Evolutionary conservation across 2,329 filamentous ascomycete species (phyloP), one percentile per base, ranked within the genome.

Genomic region (Didymella lethalis): DNA sequence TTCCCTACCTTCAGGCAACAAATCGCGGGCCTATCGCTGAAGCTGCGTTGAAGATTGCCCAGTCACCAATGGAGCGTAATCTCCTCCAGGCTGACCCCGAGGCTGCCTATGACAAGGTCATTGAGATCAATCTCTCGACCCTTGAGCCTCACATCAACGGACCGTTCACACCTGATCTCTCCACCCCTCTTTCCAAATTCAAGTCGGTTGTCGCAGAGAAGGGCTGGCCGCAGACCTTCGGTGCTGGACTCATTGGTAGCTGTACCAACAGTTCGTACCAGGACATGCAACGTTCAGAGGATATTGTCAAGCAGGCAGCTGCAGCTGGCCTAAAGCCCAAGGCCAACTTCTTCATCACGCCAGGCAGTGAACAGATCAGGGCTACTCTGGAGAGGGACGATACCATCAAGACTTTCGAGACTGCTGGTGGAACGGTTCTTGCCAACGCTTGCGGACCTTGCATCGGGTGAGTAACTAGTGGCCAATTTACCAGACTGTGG

Each of bases 191-290:
- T 54, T 97, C 93, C 48, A 85, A 89, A 73, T 99, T 99, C 82
- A 92, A 93, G 74, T 85, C 91, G 58, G 88, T 90, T 2, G 92
- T 97, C 23, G 85, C 90, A 78, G 85, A 90, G 69, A 92, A 97
- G 78, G 82, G 90, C 49, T 99, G 95, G 95, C 95, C 95, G 2
- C 86, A 91, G 74, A 92, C 89, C 63, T 90, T 99, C 62, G 95
- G 93, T 12, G 94, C 95, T 26, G 93, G 93, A 50, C 85, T 99
- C 54, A 99, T 99, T 74, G 95, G 95, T 61, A 97, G 93, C 81
- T 99, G 95, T 84, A 99, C 95, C 49, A 99, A 99, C 85, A 96
- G 92, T 77, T 98, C 95, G 2, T 99, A 98, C 78, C 90, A 97
- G 80, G 95, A 99, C 76, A 99, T 99, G 95, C 96, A 93, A 34